These are phyloP conservation scores for Chondrus crispus DNA, from an alignment of 23 red algal species.

Conservation along the genomic window DNA sequence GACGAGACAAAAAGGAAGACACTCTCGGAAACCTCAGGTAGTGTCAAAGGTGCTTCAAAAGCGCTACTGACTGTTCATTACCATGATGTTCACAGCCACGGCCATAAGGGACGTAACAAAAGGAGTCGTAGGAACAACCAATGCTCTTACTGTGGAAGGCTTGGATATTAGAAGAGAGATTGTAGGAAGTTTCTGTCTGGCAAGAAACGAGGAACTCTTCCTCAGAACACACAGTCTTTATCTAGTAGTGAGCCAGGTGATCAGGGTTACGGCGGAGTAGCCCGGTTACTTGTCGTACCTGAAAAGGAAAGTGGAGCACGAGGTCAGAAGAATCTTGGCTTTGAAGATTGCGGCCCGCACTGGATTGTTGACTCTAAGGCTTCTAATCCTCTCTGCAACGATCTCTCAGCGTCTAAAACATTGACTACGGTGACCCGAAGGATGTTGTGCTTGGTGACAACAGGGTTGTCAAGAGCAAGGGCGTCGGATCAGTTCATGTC, in stretches of 20 bases:
- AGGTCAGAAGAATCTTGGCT: too few species aligned
- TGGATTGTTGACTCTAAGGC: not conserved
- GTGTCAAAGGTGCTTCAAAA: not conserved
- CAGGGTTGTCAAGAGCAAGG: not conserved
- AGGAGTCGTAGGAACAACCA: not conserved
- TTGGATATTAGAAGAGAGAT: not conserved
- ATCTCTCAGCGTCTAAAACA: not conserved
- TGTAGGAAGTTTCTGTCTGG: not conserved
- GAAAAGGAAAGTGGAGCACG: not conserved
- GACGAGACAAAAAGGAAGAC: not conserved
- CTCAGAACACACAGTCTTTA: not conserved
- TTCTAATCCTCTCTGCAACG: not conserved
- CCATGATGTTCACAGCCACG: not conserved
- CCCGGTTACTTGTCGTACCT: not conserved
- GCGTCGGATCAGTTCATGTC: not conserved
- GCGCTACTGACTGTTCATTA: not conserved
- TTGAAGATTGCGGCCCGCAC: too few species aligned
- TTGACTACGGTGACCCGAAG: not conserved
- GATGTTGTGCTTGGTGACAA: not conserved
- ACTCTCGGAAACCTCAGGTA: not conserved
- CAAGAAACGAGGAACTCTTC: not conserved
- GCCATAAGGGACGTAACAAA: not conserved
- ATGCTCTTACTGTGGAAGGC: not conserved
- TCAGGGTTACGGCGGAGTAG: not conserved
- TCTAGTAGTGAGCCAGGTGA: not conserved